Conservation (phyloP, 441 rosid genomes). For the Populus hybrid region DNA sequence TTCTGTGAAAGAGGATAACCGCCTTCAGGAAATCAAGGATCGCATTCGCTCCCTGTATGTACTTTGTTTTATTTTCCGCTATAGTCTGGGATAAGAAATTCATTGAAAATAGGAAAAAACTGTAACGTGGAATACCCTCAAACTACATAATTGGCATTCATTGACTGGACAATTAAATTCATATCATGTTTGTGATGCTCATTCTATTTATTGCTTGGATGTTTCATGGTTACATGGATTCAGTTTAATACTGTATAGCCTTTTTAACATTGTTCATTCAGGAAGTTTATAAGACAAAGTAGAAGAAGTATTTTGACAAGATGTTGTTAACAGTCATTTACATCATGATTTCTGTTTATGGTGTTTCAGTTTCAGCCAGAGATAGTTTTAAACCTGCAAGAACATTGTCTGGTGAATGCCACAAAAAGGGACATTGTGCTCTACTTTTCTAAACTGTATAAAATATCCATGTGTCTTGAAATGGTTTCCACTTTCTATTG, state of each 20-base stretch:
- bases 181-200: conserved; percentile 10
- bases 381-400: background rate
- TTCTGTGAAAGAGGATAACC: conserved; percentile 40
- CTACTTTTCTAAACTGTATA: background rate
- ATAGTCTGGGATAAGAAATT: conserved; percentile 2
- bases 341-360: background rate
- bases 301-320: no score
- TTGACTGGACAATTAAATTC: background rate
- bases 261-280: background rate
- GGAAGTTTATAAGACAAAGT: background rate
- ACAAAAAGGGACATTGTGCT: background rate
- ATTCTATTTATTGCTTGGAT: background rate
- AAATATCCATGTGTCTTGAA: background rate
- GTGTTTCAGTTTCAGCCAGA: background rate
- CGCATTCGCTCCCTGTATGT: conserved; percentile 60
- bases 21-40: conserved; percentile 73
- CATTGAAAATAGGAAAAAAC: background rate
- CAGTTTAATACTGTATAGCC: background rate
- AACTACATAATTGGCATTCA: background rate
- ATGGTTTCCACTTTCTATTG: background rate
- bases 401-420: background rate
- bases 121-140: background rate
- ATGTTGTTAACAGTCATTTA: background rate
- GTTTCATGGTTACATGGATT: background rate
- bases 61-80: conserved; percentile 9